Evolutionary conservation across 306 rosid species (phyloP).

Genomic region (Castanea crenata): DNA sequence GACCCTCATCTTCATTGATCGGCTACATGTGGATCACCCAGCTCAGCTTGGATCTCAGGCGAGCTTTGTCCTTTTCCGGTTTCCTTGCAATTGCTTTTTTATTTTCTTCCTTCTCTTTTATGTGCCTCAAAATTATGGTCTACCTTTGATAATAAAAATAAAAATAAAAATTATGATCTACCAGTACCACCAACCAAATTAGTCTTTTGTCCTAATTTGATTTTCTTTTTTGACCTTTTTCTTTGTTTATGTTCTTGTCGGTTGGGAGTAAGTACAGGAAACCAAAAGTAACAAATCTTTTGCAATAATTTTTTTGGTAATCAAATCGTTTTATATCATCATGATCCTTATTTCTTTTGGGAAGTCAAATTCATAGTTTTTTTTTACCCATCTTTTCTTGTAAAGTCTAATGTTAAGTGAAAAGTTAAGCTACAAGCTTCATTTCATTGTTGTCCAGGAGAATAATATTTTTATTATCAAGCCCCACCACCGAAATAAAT

Average conservation of each 20-base stretch:
- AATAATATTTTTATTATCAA: no score
- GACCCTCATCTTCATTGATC: conserved; percentile 14
- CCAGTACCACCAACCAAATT: neutral
- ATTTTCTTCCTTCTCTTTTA: neutral
- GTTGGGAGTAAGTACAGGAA: neutral
- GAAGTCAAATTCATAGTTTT: no score
- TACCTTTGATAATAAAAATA: neutral
- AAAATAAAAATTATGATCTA: neutral
- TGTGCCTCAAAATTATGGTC: neutral
- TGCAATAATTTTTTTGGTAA: no score
- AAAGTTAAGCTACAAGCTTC: no score
- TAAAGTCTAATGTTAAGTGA: no score
- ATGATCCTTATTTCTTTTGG: no score
- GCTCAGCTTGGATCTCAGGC: conserved; percentile 8
- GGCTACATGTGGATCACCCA: conserved; percentile 31
- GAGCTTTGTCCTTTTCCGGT: neutral
- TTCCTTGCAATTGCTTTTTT: neutral
- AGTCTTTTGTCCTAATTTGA: neutral
- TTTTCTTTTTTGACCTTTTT: neutral
- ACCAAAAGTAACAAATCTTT: no score
- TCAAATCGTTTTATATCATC: no score
- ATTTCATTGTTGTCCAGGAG: no score
- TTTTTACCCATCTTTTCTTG: no score
- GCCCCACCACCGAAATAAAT: no score
- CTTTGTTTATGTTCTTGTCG: neutral